These are phyloP conservation scores for Aureobasidium mangrovei DNA, from an alignment of 2,329 filamentous ascomycete species.

Conservation along the genomic window DNA sequence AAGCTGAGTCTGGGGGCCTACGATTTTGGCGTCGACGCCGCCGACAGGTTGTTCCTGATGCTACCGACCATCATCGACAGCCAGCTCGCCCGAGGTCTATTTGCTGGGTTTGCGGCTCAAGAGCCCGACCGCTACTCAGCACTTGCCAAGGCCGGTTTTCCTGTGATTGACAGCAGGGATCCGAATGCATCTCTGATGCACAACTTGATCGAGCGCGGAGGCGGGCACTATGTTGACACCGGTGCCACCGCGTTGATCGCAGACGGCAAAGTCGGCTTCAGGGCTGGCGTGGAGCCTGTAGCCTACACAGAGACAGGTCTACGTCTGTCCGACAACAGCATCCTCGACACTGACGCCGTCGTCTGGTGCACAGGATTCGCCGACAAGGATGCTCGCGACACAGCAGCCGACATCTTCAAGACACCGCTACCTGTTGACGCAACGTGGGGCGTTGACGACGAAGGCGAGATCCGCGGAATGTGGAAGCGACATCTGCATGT, in stretches of 20 bases:
- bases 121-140: slow-evolving; percentile 30
- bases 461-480: slow-evolving; percentile 1
- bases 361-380: slow-evolving; percentile 2
- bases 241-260: slow-evolving; percentile 28
- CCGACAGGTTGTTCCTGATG: slow-evolving; percentile 19
- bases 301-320: neutral
- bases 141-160: slow-evolving; percentile 30
- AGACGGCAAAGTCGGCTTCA: slow-evolving; percentile 23
- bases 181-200: slow-evolving; percentile 17
- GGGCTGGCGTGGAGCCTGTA: neutral
- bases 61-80: neutral
- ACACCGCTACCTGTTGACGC: neutral
- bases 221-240: slow-evolving; percentile 36
- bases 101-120: slow-evolving; percentile 17
- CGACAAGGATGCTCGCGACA: slow-evolving; percentile 2
- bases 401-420: neutral
- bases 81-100: neutral
- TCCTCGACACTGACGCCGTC: neutral
- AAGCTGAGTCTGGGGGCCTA: neutral
- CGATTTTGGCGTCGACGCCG: slow-evolving; percentile 16
- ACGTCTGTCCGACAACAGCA: neutral
- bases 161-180: slow-evolving; percentile 28
- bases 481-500: neutral
- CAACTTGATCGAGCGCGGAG: slow-evolving; percentile 30
- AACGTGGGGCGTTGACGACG: neutral